Evolutionary conservation across 495 filamentous ascomycete genomes (phyloP).

Genomic region (Filosporella fistucella): DNA sequence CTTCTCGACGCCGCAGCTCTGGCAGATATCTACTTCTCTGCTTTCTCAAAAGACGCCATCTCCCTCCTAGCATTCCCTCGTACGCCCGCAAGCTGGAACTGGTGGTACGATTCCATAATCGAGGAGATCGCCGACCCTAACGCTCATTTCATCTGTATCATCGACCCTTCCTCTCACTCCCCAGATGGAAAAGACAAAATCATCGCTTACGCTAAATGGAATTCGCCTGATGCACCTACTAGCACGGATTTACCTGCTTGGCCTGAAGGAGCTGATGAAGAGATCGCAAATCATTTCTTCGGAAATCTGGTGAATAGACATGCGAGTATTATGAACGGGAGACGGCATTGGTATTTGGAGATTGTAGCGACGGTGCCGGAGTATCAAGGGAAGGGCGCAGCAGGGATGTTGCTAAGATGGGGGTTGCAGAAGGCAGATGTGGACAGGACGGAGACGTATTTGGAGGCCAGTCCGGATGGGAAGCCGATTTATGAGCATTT

Average conservation of each 20-base stretch:
- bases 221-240: conserved; percentile 13
- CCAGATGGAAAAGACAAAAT: conserved; percentile 17
- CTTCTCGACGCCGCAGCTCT: conserved; percentile 26
- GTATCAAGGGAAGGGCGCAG: conserved; percentile 46
- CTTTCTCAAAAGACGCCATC: conserved; percentile 30
- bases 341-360: conserved; percentile 40
- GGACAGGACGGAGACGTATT: conserved; percentile 38
- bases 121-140: conserved; percentile 23
- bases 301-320: conserved; percentile 23
- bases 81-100: conserved; percentile 12
- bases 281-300: conserved; percentile 28
- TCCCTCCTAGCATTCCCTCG: conserved; percentile 28
- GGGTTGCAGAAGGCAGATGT: conserved; percentile 46
- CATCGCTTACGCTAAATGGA: conserved; percentile 32
- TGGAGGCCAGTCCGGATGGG: conserved; percentile 50
- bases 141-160: conserved; percentile 29
- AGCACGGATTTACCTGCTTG: conserved; percentile 16
- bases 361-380: conserved; percentile 39
- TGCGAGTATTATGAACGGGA: conserved; percentile 27
- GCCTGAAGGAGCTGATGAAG: conserved; percentile 26
- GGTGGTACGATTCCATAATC: conserved; percentile 17
- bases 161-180: conserved; percentile 24
- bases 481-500: conserved; percentile 46
- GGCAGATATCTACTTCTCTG: conserved; percentile 26
- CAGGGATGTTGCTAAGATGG: conserved; percentile 41